Evolutionary conservation across 306 rosid genomes (phyloP), one percentile per base, ranked within the genome.

Genomic region (Cicer cuneatum): DNA sequence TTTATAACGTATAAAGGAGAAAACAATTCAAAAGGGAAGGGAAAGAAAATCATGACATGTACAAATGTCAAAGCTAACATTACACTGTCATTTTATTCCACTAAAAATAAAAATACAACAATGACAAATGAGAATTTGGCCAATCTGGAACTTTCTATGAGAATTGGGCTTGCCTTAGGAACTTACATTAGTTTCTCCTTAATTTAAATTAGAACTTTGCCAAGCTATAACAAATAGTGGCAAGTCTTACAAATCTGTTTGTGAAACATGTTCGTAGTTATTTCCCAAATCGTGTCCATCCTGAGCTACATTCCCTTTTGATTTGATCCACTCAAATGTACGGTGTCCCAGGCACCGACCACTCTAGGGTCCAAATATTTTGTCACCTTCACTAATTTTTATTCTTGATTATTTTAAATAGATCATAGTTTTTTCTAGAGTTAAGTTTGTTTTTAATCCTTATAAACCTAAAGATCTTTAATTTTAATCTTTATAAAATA

Each of bases 1-100:
- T 77, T 78, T 76, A 46, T 43, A 81, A 80, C 49, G 62, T 49
- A 66, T 62, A 73, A 76, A 41, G 40, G 41, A 48, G 5, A 38
- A 6, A 35, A 56, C 35, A 39, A 39, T 10, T 6, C 10, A 41
- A 64, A 16, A 9, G 5, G 24, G 52, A 42, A 40, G 21, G 12
- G 24, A 72, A 4, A 52, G 10, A 61, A 65, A 66, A 64, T 53
- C 71, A 48, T 69, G 15, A 47, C 19, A 60, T 45, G 47, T 72
- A 48, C 65, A 57, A 48, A 48, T 21, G 65, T 59, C 53, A 52
- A 60, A 73, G 69, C 61, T 69, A 66, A 66, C 65, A 60, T 43
- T 16, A 82, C 49, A 35, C 53, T n/a, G 58, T 70, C 19, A 70
- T 48, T 61, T 78, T 48, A 70, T 57, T 70, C 39, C 48, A 42